Base-by-base conservation (phyloP, 1,284 basidiomycete species). In the Leccinum subatratum region DNA sequence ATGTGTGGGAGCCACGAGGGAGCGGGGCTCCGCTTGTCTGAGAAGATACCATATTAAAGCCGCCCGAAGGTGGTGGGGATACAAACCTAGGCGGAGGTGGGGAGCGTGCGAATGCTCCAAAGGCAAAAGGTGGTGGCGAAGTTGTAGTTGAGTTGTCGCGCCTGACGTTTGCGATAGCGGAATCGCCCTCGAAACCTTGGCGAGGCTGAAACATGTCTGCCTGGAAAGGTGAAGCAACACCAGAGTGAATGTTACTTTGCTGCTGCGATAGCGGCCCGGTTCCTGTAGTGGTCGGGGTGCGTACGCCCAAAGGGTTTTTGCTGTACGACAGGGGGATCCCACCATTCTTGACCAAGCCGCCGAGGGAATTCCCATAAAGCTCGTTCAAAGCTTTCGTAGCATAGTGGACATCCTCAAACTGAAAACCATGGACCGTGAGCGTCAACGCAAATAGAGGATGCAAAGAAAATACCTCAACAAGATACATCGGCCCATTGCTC, bases 401-500 rank as follows among this genome's bases (percentile, higher is more conserved):
- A 72, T 83, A 88, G 11, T 83, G 79, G 25, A 98, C 94, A 75
- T 95, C 94, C 69, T 96, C 94, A 72, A 98, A 98, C 90, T 96
- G 77, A 57, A 72, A 63, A 69, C 58, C 48, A 9, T 37, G 64
- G 66, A 56, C 71, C 14, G 70, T 74, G 54, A 70, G 67, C 32
- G 12, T 56, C 25, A 25, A 37, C 25, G 9, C 20, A 57, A 64
- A 28, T 20, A 25, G 25, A 67, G 12, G 34, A 51, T 67, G 42
- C 9, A 54, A 14, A 64, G n/a, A 56, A 11, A 78, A 81, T 77
- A 93, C 91, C 86, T 95, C 94, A 61, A 95, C 93, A 77, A 98
- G 97, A 78, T 95, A 98, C 96, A 97, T 97, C 4, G 95, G 95
- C 2, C 95, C 94, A 71, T 95, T 96, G 75, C 86, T 92, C 82